Evolutionary conservation across 352 stramenopile genomes (phyloP).

Genomic region (Globisporangium middletonii): DNA sequence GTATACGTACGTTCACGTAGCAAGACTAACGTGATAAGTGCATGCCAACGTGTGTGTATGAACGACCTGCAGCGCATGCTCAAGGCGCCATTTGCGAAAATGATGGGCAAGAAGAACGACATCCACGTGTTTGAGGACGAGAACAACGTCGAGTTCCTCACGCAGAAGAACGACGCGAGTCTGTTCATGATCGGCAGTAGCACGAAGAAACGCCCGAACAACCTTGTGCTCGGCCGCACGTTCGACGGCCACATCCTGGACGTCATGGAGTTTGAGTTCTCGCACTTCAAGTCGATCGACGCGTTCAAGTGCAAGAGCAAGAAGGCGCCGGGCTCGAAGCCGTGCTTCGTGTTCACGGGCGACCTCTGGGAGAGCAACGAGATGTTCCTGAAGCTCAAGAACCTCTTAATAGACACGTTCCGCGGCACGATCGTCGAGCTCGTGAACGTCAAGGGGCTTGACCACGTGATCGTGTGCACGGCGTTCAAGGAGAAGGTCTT

Average conservation of each 20-base stretch:
- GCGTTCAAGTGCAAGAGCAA: slow-evolving; percentile 92
- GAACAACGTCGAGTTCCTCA: slow-evolving; percentile 91
- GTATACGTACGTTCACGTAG: background rate
- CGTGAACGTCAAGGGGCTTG: slow-evolving; percentile 94
- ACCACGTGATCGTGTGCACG: slow-evolving; percentile 97
- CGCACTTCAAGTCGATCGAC: slow-evolving; percentile 92
- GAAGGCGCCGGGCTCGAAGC: slow-evolving; percentile 93
- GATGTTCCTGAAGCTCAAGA: slow-evolving; percentile 92
- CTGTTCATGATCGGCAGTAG: slow-evolving; percentile 95
- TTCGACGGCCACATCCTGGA: slow-evolving; percentile 98
- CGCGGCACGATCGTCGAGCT: slow-evolving; percentile 94
- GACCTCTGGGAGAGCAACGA: slow-evolving; percentile 92
- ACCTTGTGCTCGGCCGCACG: slow-evolving; percentile 95
- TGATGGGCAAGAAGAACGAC: slow-evolving; percentile 92
- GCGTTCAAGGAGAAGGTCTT: slow-evolving; percentile 90
- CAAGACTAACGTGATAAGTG: background rate
- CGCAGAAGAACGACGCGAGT: slow-evolving; percentile 96
- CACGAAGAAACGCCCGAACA: slow-evolving; percentile 99
- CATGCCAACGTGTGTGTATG: background rate
- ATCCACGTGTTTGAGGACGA: slow-evolving; percentile 93
- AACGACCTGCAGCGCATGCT: slow-evolving; percentile 58
- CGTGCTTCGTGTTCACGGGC: slow-evolving; percentile 93
- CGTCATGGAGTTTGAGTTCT: slow-evolving; percentile 96
- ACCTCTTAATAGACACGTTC: slow-evolving; percentile 96
- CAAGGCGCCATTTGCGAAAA: slow-evolving; percentile 83